Evolutionary conservation across 345 rosid species (phyloP).

Genomic region (Hibiscus syriacus): DNA sequence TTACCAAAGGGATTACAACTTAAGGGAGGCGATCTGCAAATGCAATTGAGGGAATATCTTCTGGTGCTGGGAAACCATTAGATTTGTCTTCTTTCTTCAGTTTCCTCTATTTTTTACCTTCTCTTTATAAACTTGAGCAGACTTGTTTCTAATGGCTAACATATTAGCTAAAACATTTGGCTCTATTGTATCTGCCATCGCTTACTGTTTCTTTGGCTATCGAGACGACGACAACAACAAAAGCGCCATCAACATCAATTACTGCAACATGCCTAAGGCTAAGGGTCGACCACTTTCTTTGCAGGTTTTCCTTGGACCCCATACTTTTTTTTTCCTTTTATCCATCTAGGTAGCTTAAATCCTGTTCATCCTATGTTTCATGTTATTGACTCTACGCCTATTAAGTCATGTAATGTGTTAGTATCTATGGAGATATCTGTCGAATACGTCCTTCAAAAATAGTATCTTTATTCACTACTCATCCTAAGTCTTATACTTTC

Average conservation of each 20-base stretch:
- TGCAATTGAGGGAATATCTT: slow-evolving; percentile 41
- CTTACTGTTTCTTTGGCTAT: slow-evolving; percentile 50
- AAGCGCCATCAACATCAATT: slow-evolving; percentile 14
- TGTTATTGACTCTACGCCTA: too few species aligned
- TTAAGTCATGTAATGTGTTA: too few species aligned
- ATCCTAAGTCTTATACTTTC: too few species aligned
- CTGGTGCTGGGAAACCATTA: slow-evolving; percentile 9
- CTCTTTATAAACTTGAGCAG: slow-evolving; percentile 21
- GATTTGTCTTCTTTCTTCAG: background rate
- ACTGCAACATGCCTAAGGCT: slow-evolving; percentile 52
- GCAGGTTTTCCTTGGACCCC: slow-evolving; percentile 45
- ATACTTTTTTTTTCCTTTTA: background rate
- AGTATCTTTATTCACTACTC: too few species aligned
- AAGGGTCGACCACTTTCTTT: slow-evolving; percentile 75
- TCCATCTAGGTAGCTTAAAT: too few species aligned
- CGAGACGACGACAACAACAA: slow-evolving; percentile 17
- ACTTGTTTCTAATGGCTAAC: slow-evolving; percentile 33
- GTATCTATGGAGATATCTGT: too few species aligned
- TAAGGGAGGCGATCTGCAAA: slow-evolving; percentile 22
- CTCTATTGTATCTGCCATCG: slow-evolving; percentile 46
- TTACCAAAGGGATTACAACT: slow-evolving; percentile 5
- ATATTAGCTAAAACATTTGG: slow-evolving; percentile 37
- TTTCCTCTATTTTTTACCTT: slow-evolving; percentile 3
- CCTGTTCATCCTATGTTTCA: too few species aligned
- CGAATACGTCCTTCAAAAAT: too few species aligned